Evolutionary conservation across 2,329 filamentous ascomycete genomes (phyloP), one percentile per base, ranked within the genome.

Genomic region (Aspergillus arachidicola): DNA sequence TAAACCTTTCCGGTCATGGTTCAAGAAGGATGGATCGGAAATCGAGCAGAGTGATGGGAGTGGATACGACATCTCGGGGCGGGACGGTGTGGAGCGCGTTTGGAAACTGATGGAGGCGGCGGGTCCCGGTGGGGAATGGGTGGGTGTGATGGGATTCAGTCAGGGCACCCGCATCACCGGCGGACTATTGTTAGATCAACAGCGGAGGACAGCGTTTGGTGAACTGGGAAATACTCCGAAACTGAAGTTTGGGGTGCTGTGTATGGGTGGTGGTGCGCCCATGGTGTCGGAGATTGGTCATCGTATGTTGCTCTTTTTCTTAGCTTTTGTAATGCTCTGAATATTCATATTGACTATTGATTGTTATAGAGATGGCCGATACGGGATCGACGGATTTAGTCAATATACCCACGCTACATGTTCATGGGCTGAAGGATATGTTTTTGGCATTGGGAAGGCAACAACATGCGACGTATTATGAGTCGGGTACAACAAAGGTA

Each of bases 91-190:
- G n/a, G 65, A 65, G 56, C 64, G 69, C 6, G 64, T 68, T 5
- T 61, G 63, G 59, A 51, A 57, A 56, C 21, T 69, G 28, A 70
- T 71, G 67, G 63, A 63, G 32, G 62, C 64, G 16, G 34, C 28
- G 7, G 60, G 50, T 1, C 36, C 59, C 0, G 62, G 57, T 1
- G 68, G 66, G 14, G 53, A 61, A 23, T 71, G 68, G 67, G 68
- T 71, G 1, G 69, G 64, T 0, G 69, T 63, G 0, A 69, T 71
- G 63, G 69, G 69, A n/a, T 71, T 71, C 58, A 67, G 64, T 21
- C 68, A 69, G 60, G 69, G 69, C 14, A 69, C 60, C 7, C 59
- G 69, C 1, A 23, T 68, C 6, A 67, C 61, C 3, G 64, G 68
- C 0, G 69, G 69, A 6, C 41, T 71, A 11, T 60, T 71, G 34